Percentiles rank a stretch among this genome's conserved stretches.
Conservation (phyloP, 805 yeast genomes). For the Candida sithepensis region DNA sequence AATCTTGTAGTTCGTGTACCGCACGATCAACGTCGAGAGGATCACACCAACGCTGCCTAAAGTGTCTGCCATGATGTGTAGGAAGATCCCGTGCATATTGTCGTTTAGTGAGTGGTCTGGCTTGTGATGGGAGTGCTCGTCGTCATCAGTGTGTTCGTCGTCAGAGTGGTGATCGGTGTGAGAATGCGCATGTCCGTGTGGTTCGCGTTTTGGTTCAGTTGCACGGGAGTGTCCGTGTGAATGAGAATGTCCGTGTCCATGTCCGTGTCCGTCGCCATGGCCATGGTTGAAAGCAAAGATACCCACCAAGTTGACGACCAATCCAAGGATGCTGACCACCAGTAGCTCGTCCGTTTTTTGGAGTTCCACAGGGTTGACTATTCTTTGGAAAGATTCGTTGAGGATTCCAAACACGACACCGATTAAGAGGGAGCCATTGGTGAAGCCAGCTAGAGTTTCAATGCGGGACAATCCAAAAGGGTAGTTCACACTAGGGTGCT, state of each 20-base stretch:
- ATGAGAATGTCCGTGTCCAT: conserved; percentile 29
- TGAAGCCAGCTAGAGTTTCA: conserved; percentile 91
- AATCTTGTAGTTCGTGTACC: conserved; percentile 62
- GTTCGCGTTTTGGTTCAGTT: no score
- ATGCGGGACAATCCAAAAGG: conserved; percentile 86
- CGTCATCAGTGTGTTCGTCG: conserved; percentile 7
- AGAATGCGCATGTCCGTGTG: not conserved
- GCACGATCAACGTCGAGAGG: conserved; percentile 77
- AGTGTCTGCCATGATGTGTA: conserved; percentile 93
- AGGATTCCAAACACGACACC: conserved; percentile 89
- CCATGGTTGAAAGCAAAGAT: conserved; percentile 93
- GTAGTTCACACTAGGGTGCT: conserved; percentile 38
- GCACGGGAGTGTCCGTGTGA: conserved; percentile 23
- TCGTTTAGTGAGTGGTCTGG: conserved; percentile 53
- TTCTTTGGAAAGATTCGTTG: conserved; percentile 80
- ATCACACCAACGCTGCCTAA: conserved; percentile 97
- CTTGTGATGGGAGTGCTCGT: conserved; percentile 25
- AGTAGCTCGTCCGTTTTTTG: conserved; percentile 81
- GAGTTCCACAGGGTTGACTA: conserved; percentile 71
- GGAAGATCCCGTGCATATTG: conserved; percentile 90
- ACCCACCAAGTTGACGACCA: conserved; percentile 86
- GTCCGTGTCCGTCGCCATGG: conserved; percentile 49
- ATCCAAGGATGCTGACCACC: conserved; percentile 79
- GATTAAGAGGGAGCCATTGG: conserved; percentile 83
- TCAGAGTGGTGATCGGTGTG: conserved; percentile 8